Percentiles rank a stretch among this genome's conserved stretches.
These are phyloP conservation scores for Lentinula guzmanii DNA, from an alignment of 768 basidiomycete genomes.

Conservation along the genomic window DNA sequence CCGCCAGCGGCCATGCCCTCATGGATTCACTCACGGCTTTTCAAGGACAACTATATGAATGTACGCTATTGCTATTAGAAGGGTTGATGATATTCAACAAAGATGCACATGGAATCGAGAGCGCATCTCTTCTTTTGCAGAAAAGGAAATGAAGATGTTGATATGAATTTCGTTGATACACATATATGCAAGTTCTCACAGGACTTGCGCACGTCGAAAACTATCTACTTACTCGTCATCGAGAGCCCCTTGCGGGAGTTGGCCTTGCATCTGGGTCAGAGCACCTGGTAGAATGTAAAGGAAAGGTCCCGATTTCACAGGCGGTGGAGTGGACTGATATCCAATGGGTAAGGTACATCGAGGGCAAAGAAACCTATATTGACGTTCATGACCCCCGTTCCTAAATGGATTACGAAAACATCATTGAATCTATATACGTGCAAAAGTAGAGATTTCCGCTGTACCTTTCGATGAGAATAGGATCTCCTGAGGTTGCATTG, in stretches of 20 bases:
- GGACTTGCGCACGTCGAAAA: neutral
- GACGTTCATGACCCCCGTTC: slow-evolving; percentile 65
- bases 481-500: slow-evolving; percentile 65
- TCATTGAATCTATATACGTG: neutral
- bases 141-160: neutral
- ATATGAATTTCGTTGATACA: too few relatives aligned
- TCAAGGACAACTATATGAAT: neutral
- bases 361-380: slow-evolving; percentile 66
- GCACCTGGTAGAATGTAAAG: slow-evolving; percentile 78
- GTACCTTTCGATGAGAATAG: slow-evolving; percentile 77
- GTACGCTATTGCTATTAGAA: neutral
- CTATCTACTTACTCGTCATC: slow-evolving; percentile 40
- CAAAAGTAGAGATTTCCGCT: slow-evolving; percentile 12
- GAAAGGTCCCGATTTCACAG: slow-evolving; percentile 70
- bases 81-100: neutral
- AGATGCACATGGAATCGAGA: too few relatives aligned
- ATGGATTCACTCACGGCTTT: neutral
- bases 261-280: slow-evolving; percentile 84
- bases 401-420: slow-evolving; percentile 25
- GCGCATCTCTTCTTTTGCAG: neutral
- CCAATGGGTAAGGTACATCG: slow-evolving; percentile 62
- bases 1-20: neutral
- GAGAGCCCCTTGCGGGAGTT: slow-evolving; percentile 80
- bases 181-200: too few relatives aligned
- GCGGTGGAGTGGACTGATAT: slow-evolving; percentile 76